Base-by-base conservation (phyloP, 345 rosid genomes). In the Salix exigua region DNA sequence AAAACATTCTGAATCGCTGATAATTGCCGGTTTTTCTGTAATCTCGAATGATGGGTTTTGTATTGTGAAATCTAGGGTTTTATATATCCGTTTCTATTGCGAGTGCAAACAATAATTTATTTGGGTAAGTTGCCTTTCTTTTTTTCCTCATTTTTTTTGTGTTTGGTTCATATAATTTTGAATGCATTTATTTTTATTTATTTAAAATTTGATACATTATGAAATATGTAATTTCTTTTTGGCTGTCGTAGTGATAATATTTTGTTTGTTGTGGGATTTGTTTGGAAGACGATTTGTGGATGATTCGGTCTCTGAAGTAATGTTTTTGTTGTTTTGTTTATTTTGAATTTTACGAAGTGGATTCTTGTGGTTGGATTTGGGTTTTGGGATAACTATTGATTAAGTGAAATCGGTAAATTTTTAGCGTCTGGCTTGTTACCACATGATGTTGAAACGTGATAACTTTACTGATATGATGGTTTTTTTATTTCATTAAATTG, bases 31-130 rank as follows among this genome's bases (percentile, higher is more conserved):
- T 33, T 25, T 60, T 71, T 64, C 74, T 72, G 53, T 68, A 25
- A 33, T 63, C 77, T 44, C 85, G 82, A 78, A 83, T 77, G 74
- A 71, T 77, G 82, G 83, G 76, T 81, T 82, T 79, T 80, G 65
- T 81, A 73, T 65, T 79, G 78, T 79, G 77, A 82, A 82, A 84
- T 76, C 86, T 84, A 85, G 94, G 96, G 88, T 71, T 61, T 61
- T 73, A 35, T 16, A 21, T 16, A 35, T 48, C 16, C 51, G 66
- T 13, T 77, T 38, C 44, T 28, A 10, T 26, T 72, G 30, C 11
- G 42, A 65, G 55, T 63, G 74, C 74, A 48, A 48, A 75, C 26
- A 16, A 33, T 2, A 28, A 14, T 4, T 30, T 46, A 4, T 60
- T 72, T 30, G 60, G 6, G 80, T 77, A 37, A 77, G 80, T 65